phyloP scores from a whole-genome alignment of 139 green algal genomes.

The Micractinium sp. region DNA sequence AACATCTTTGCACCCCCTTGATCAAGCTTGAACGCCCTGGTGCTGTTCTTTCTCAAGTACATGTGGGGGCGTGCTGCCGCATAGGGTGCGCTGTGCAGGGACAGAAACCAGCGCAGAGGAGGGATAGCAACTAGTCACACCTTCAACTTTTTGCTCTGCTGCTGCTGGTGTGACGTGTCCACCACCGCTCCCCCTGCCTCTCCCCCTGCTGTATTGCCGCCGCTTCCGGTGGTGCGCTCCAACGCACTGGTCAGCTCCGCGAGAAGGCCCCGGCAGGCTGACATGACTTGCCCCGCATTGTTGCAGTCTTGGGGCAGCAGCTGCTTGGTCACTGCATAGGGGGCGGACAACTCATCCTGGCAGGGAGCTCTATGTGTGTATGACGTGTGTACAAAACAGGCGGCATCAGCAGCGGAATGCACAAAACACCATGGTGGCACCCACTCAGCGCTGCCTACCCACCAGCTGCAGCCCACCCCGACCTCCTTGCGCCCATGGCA shows the following conservation, averaged over 20 bases:
- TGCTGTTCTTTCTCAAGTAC: too few relatives aligned
- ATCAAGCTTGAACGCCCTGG: too few relatives aligned
- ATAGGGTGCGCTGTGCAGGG: too few relatives aligned
- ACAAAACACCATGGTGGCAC: not conserved
- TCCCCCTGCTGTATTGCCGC: not conserved
- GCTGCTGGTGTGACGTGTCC: not conserved
- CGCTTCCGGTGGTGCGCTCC: constrained; percentile 1
- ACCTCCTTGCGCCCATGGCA: not conserved
- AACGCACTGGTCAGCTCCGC: constrained; percentile 64
- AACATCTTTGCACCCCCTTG: too few relatives aligned
- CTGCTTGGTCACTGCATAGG: constrained; percentile 7
- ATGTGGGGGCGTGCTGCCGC: too few relatives aligned
- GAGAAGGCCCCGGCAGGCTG: constrained; percentile 16
- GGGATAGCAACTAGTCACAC: not conserved
- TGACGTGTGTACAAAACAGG: not conserved
- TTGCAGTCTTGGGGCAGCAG: constrained; percentile 26
- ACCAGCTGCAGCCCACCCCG: too few relatives aligned
- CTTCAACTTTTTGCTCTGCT: not conserved
- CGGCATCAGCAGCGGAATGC: not conserved
- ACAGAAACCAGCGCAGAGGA: not conserved
- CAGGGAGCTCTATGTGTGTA: not conserved
- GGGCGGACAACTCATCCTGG: not conserved
- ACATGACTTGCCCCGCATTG: not conserved
- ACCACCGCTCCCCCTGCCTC: not conserved
- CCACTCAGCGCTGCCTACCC: not conserved